These are phyloP conservation scores for Aspergillus sergii DNA, from an alignment of 2,329 filamentous ascomycete species.

Conservation along the genomic window DNA sequence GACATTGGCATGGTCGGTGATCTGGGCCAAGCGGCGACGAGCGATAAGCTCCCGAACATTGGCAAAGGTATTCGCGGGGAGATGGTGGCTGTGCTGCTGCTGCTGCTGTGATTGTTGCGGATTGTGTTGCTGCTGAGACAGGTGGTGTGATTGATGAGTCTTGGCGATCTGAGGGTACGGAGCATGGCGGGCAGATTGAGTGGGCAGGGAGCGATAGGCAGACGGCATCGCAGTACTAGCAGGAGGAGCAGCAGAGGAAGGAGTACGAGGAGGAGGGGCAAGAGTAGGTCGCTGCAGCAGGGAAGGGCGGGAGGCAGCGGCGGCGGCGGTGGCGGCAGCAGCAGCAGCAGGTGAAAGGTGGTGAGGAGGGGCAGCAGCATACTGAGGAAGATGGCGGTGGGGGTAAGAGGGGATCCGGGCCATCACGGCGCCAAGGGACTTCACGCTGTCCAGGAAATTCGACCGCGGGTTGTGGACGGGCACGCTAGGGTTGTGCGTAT, in stretches of 20 bases:
- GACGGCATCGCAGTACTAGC: constrained; percentile 45
- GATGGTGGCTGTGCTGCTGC: constrained; percentile 27
- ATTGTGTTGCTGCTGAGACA: constrained; percentile 19
- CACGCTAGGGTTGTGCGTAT: constrained; percentile 73
- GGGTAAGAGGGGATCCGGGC: constrained; percentile 28
- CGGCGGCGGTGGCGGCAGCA: constrained; percentile 16
- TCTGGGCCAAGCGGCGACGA: constrained; percentile 45
- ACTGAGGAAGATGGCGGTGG: constrained; percentile 11
- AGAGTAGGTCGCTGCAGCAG: constrained; percentile 36
- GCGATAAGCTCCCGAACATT: constrained; percentile 45
- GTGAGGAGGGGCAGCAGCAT: constrained; percentile 17
- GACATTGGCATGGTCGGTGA: constrained; percentile 49
- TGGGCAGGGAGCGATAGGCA: constrained; percentile 44
- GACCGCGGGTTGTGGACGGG: constrained; percentile 50
- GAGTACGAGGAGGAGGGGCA: constrained; percentile 36
- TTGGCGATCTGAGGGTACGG: constrained; percentile 41
- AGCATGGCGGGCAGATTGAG: constrained; percentile 40
- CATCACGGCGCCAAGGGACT: constrained; percentile 39
- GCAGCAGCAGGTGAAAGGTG: constrained; percentile 20
- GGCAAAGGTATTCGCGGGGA: constrained; percentile 43
- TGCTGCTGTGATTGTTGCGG: constrained; percentile 11
- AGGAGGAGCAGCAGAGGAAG: constrained; percentile 27
- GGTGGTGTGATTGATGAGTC: constrained; percentile 28
- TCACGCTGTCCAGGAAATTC: constrained; percentile 54
- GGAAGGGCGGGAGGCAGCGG: constrained; percentile 32